These are phyloP conservation scores for Nelumbo lutea DNA, from an alignment of 164 flowering plant species.

Conservation along the genomic window DNA sequence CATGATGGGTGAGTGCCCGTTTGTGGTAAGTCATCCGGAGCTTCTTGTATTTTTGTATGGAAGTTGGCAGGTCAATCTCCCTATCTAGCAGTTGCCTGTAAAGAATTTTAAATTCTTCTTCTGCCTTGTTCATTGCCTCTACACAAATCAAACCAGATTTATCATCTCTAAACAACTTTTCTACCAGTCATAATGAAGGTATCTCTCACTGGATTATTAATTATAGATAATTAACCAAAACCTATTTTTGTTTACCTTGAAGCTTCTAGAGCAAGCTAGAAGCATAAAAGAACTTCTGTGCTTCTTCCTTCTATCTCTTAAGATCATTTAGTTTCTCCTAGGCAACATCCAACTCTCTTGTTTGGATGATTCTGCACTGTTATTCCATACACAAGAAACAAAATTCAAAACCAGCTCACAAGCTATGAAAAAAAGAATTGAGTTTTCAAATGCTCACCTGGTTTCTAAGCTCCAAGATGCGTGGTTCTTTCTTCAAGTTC, in stretches of 20 bases:
- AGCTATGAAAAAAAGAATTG: not conserved
- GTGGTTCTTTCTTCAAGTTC: constrained; percentile 87
- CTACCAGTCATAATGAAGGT: too few relatives aligned
- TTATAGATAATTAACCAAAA: not conserved
- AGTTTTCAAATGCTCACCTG: constrained; percentile 44
- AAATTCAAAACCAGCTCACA: not conserved
- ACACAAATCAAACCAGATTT: constrained; percentile 7
- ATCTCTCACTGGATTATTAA: not conserved
- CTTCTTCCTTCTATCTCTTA: constrained; percentile 66
- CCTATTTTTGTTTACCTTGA: constrained; percentile 47
- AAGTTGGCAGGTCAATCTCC: constrained; percentile 48
- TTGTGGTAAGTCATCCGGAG: constrained; percentile 46
- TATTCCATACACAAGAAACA: not conserved
- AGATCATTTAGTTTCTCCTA: constrained; percentile 75
- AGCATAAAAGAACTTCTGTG: constrained; percentile 51
- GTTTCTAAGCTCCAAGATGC: constrained; percentile 72
- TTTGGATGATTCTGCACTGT: constrained; percentile 89
- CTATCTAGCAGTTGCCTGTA: constrained; percentile 44
- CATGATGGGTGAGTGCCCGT: constrained; percentile 50
- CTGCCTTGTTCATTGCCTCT: constrained; percentile 53
- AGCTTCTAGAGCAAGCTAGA: constrained; percentile 52
- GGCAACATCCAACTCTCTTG: constrained; percentile 89
- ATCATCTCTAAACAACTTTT: too few relatives aligned
- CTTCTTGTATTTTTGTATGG: constrained; percentile 59
- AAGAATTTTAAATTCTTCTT: constrained; percentile 56